Evolutionary conservation across 768 basidiomycete genomes (phyloP), one percentile per base, ranked within the genome.

Genomic region (Termitomyces sp.): DNA sequence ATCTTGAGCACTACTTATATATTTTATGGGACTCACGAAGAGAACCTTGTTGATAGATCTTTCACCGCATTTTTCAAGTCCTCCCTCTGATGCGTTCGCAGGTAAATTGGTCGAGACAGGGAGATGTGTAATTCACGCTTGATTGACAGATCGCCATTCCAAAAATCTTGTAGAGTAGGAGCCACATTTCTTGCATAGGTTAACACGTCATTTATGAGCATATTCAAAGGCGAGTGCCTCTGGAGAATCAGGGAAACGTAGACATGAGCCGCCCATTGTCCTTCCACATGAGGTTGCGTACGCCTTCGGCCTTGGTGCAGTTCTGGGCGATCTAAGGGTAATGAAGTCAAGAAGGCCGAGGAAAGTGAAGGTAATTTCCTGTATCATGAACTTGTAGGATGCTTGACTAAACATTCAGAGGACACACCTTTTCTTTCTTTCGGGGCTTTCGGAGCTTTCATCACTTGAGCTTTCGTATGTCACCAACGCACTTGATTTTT

Each of bases 271-370:
- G 86, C 85, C 67, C 83, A 95, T 66, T 95, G 93, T 0, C 95
- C 95, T 13, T 92, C 88, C 4, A 93, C 84, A 66, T 92, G 91
- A 2, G 92, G 92, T 1, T 76, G 77, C 0, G 84, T 76, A 31
- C 95, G 83, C 47, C 75, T 76, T 31, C 94, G 83, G 14, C 95
- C 95, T 74, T 95, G 93, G 68, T 97, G 94, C 16, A 83, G 72
- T 3, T 85, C 72, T 2, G 94, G 93, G 64, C 92, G 74, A 67
- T 94, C 91, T 5, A 81, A 67, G 0, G 88, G 91, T 1, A 63
- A 68, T 44, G 78, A 66, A 4, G 75, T 64, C 2, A 72, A 65
- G 47, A 92, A 67, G 36, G 77, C 75, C 18, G 78, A 62, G 0
- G 86, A 74, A 26, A 91, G 74, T 18, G 76, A 56, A 0, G 90